Evolutionary conservation across 352 stramenopile species (phyloP).

Genomic region (Pythium phragmitis): DNA sequence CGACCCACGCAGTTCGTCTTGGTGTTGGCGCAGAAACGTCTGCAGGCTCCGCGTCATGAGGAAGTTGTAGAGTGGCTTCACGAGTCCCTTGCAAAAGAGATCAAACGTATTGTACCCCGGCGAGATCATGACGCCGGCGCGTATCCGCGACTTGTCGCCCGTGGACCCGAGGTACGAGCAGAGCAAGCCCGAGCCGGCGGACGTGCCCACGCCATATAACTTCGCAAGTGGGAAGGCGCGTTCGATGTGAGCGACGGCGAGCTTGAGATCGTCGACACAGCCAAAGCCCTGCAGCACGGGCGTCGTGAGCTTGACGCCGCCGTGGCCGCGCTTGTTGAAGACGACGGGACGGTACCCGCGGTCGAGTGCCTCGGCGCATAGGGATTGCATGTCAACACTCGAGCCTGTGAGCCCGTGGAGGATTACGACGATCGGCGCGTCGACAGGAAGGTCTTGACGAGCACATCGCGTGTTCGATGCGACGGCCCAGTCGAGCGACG

Average conservation of each 20-base stretch:
- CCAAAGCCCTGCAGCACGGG: slow-evolving; percentile 75
- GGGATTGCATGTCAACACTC: slow-evolving; percentile 57
- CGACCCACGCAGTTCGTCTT: slow-evolving; percentile 36
- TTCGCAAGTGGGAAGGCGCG: slow-evolving; percentile 39
- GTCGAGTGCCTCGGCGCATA: slow-evolving; percentile 60
- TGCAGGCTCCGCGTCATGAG: slow-evolving; percentile 79
- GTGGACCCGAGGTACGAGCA: slow-evolving; percentile 74
- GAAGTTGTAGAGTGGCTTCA: slow-evolving; percentile 71
- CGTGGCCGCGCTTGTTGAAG: slow-evolving; percentile 84
- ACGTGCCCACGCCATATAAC: slow-evolving; percentile 72
- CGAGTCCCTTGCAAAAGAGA: slow-evolving; percentile 61
- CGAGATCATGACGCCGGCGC: slow-evolving; percentile 66
- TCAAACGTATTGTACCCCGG: slow-evolving; percentile 76
- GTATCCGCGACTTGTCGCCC: slow-evolving; percentile 47
- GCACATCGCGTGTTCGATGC: slow-evolving; percentile 29
- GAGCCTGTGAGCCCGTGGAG: slow-evolving; percentile 72
- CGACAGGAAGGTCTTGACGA: slow-evolving; percentile 1
- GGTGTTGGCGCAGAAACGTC: slow-evolving; percentile 59
- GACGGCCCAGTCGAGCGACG: slow-evolving; percentile 64
- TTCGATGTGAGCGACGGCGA: slow-evolving; percentile 55
- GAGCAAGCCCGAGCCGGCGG: slow-evolving; percentile 63
- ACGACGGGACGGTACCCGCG: slow-evolving; percentile 74
- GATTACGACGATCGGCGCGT: slow-evolving; percentile 61
- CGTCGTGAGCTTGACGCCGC: slow-evolving; percentile 56
- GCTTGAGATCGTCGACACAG: slow-evolving; percentile 54